These are phyloP conservation scores for Metschnikowia cubensis DNA, from an alignment of 805 yeast species.

Conservation along the genomic window DNA sequence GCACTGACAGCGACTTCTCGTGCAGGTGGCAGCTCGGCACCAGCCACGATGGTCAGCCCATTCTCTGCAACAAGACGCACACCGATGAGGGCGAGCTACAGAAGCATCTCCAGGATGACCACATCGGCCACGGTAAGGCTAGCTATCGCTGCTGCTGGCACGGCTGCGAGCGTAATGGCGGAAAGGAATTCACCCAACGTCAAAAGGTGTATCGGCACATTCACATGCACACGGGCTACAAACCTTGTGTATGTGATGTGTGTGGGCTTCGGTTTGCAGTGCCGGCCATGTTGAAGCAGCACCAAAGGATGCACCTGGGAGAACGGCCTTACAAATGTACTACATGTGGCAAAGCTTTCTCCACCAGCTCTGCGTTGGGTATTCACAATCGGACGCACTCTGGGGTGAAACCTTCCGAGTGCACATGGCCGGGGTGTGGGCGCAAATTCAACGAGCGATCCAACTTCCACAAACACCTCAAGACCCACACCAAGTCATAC, in stretches of 20 bases:
- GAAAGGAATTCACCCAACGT: conserved; percentile 67
- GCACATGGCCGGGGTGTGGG: conserved; percentile 77
- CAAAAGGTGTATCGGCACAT: conserved; percentile 85
- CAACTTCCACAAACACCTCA: conserved; percentile 84
- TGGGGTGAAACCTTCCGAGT: conserved; percentile 81
- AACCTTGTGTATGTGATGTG: conserved; percentile 67
- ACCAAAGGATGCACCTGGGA: conserved; percentile 80
- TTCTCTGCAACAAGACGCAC: conserved; percentile 51
- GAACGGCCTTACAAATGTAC: conserved; percentile 81
- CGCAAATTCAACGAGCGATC: conserved; percentile 86
- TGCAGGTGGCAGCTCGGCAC: conserved; percentile 43
- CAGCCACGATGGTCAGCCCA: conserved; percentile 25
- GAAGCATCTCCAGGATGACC: conserved; percentile 62
- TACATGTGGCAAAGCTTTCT: conserved; percentile 70
- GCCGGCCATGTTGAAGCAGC: conserved; percentile 74
- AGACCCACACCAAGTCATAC: conserved; percentile 58
- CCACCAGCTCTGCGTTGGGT: conserved; percentile 76
- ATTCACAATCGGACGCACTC: conserved; percentile 86
- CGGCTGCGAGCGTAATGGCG: conserved; percentile 60
- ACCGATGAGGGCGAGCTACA: conserved; percentile 58
- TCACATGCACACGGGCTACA: conserved; percentile 81
- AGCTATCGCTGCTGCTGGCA: conserved; percentile 73
- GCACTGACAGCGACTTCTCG: conserved; percentile 31
- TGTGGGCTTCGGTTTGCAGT: conserved; percentile 77
- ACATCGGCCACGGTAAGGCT: conserved; percentile 71